phyloP scores from a whole-genome alignment of 352 stramenopile species.

The Phytophthora melonis region DNA sequence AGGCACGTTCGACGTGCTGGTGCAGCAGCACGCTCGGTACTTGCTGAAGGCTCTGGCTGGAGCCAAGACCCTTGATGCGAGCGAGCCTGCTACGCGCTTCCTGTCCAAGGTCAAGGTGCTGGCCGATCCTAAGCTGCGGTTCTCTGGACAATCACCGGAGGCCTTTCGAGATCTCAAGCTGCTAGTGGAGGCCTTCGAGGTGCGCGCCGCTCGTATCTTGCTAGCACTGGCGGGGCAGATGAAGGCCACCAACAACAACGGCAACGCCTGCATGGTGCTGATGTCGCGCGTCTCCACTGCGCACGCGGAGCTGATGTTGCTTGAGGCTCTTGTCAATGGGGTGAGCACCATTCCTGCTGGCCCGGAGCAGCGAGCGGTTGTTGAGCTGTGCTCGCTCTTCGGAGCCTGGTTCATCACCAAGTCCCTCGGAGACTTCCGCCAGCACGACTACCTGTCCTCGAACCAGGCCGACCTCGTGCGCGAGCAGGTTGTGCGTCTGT shows the following conservation, averaged over 20 bases:
- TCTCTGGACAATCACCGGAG: conserved; percentile 32
- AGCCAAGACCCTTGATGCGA: background rate
- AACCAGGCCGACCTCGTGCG: conserved; percentile 47
- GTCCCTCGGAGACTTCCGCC: conserved; percentile 62
- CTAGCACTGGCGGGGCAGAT: conserved; percentile 43
- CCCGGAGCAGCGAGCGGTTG: conserved; percentile 37
- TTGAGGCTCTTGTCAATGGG: conserved; percentile 45
- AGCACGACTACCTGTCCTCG: conserved; percentile 65
- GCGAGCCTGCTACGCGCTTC: conserved; percentile 43
- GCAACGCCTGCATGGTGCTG: conserved; percentile 62
- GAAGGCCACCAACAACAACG: conserved; percentile 55
- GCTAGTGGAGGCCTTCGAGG: conserved; percentile 52
- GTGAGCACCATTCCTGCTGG: conserved; percentile 35
- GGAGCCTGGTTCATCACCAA: conserved; percentile 56
- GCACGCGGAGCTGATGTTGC: conserved; percentile 59
- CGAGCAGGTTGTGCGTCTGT: conserved; percentile 42
- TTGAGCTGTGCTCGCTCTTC: conserved; percentile 56
- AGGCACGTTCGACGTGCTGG: conserved; percentile 77
- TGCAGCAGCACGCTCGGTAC: conserved; percentile 71
- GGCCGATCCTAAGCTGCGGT: conserved; percentile 44
- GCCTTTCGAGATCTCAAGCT: conserved; percentile 52
- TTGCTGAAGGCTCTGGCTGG: conserved; percentile 52
- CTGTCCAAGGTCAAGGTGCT: conserved; percentile 44
- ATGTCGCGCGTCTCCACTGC: conserved; percentile 60
- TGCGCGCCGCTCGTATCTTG: conserved; percentile 44